phyloP scores from a whole-genome alignment of 257 asterid species.

The Solanum lycopersicoides region DNA sequence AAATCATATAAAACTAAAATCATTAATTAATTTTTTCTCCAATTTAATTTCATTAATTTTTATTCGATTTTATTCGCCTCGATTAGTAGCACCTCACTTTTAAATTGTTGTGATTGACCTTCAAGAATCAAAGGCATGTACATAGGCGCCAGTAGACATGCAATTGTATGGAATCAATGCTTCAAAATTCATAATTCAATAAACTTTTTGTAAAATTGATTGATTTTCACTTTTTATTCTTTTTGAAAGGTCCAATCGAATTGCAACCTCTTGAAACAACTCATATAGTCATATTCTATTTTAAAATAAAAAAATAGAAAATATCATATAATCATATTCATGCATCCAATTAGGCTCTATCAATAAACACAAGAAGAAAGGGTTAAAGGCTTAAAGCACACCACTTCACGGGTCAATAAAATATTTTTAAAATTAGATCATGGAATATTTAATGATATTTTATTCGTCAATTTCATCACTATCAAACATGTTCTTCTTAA shows the following conservation, averaged over 20 bases:
- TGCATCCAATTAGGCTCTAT: background rate
- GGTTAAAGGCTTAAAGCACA: background rate
- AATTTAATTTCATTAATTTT: too few relatives aligned
- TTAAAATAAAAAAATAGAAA: too few relatives aligned
- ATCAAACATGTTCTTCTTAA: background rate
- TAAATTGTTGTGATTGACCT: background rate
- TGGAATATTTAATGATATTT: background rate
- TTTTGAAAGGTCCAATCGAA: background rate
- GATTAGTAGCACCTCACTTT: background rate
- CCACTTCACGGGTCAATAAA: background rate
- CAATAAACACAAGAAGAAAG: background rate
- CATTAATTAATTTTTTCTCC: too few relatives aligned
- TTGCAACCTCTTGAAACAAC: background rate
- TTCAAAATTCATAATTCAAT: background rate
- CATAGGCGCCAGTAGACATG: background rate
- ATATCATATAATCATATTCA: background rate
- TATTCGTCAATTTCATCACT: background rate
- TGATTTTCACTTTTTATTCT: background rate
- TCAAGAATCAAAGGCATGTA: background rate
- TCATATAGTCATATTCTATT: background rate
- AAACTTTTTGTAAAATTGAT: background rate
- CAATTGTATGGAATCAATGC: background rate
- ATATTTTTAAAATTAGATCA: background rate
- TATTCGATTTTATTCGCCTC: too few relatives aligned
- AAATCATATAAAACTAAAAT: too few relatives aligned